A percentile compares a stretch with the other conserved stretches of the same genome.
phyloP scores from a whole-genome alignment of 2,329 filamentous ascomycete species.

The Diaporthe sp. region DNA sequence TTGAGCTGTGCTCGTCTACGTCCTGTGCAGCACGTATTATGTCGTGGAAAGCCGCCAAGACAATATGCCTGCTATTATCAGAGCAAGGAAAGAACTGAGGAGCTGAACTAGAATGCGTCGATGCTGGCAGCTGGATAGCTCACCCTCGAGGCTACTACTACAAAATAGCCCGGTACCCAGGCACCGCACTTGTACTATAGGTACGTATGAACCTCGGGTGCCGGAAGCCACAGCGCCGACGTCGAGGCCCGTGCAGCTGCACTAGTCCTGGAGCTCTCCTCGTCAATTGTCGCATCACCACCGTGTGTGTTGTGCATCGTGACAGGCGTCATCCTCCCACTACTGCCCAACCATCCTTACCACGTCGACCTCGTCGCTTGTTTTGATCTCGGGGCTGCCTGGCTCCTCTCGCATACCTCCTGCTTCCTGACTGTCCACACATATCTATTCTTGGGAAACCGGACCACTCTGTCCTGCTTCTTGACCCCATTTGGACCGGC shows the following conservation, averaged over 20 bases:
- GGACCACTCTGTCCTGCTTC: neutral
- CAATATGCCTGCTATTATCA: neutral
- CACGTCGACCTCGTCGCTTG: conserved; percentile 13
- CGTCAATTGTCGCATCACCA: conserved; percentile 32
- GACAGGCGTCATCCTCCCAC: conserved; percentile 19
- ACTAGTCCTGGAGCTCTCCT: conserved; percentile 31
- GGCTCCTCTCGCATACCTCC: neutral
- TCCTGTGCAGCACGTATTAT: neutral
- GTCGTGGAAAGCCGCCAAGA: neutral
- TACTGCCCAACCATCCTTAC: conserved; percentile 24
- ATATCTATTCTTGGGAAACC: conserved; percentile 9
- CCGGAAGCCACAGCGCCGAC: conserved; percentile 26
- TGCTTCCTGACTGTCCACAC: conserved; percentile 14
- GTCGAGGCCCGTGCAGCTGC: conserved; percentile 11
- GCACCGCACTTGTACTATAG: too few species aligned
- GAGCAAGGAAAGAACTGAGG: neutral
- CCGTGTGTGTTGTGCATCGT: conserved; percentile 11
- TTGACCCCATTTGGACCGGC: conserved; percentile 25
- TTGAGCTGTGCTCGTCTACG: neutral
- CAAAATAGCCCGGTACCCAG: neutral
- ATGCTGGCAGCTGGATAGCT: neutral
- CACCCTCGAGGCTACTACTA: neutral
- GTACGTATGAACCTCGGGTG: neutral
- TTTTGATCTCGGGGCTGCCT: conserved; percentile 25
- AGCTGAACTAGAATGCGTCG: neutral